Percentiles rank a stretch among this genome's conserved stretches.
These are phyloP conservation scores for Candolleomyces efflorescens DNA, from an alignment of 768 basidiomycete species.

Conservation along the genomic window DNA sequence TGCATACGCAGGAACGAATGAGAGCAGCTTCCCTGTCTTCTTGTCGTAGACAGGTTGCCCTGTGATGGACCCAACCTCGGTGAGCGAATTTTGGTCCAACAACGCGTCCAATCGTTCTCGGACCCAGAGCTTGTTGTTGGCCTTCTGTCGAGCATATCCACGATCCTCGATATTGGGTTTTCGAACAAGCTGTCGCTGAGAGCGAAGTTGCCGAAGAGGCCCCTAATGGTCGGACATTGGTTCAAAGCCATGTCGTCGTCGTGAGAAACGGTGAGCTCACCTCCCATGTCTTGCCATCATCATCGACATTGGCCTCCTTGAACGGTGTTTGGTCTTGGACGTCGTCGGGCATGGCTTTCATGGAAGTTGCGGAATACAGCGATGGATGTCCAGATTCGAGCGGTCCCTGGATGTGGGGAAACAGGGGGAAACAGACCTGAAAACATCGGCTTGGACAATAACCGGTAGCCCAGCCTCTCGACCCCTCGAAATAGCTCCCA, in stretches of 20 bases:
- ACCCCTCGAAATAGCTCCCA: too few species aligned
- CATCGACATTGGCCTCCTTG: background rate
- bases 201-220: conserved; percentile 25
- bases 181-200: conserved; percentile 28
- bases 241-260: background rate
- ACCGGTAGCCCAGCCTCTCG: too few species aligned
- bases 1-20: conserved; percentile 34
- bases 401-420: too few species aligned
- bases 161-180: conserved; percentile 30
- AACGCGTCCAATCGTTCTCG: conserved; percentile 31
- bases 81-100: conserved; percentile 29
- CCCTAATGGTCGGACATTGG: conserved; percentile 14
- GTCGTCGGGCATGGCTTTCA: conserved; percentile 19
- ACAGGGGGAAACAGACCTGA: too few species aligned
- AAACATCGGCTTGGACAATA: too few species aligned
- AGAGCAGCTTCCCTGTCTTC: conserved; percentile 21
- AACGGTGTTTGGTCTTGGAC: background rate
- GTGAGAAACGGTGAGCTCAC: conserved; percentile 14
- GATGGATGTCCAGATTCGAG: too few species aligned
- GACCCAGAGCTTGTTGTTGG: conserved; percentile 36
- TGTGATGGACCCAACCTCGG: conserved; percentile 34
- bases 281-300: conserved; percentile 28
- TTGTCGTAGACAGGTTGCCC: conserved; percentile 29
- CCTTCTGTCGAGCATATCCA: conserved; percentile 36
- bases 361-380: too few species aligned